Percentiles rank a stretch among this genome's conserved stretches.
phyloP scores from a whole-genome alignment of 805 yeast species.

The Cyberlindnera subsufficiens region DNA sequence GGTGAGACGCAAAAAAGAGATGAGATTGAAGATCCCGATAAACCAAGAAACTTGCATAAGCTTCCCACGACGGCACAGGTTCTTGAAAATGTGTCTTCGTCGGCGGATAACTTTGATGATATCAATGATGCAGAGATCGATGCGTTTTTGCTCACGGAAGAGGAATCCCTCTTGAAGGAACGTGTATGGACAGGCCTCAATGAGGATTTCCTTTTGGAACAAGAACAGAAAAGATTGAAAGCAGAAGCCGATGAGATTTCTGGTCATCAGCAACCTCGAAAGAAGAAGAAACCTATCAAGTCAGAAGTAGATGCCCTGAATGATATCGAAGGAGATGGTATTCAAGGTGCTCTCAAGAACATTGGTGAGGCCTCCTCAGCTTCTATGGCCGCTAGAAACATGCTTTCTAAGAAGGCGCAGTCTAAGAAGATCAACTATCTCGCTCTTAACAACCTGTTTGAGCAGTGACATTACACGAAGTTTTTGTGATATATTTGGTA shows the following conservation, averaged over 20 bases:
- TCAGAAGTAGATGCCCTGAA: slow-evolving; percentile 27
- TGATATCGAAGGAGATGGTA: slow-evolving; percentile 26
- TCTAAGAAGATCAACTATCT: slow-evolving; percentile 89
- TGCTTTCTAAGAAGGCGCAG: slow-evolving; percentile 69
- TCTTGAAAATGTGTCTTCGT: slow-evolving; percentile 48
- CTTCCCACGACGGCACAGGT: slow-evolving; percentile 56
- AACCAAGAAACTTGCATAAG: slow-evolving; percentile 49
- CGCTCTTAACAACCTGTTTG: slow-evolving; percentile 55
- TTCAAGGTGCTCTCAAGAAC: slow-evolving; percentile 39
- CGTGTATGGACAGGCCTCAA: slow-evolving; percentile 87
- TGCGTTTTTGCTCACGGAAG: slow-evolving; percentile 52
- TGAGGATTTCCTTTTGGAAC: slow-evolving; percentile 78
- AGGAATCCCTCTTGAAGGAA: slow-evolving; percentile 70
- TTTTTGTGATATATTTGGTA: neutral
- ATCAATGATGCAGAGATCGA: slow-evolving; percentile 81
- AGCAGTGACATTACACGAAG: slow-evolving; percentile 4
- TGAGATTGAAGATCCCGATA: slow-evolving; percentile 31
- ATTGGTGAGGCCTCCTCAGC: slow-evolving; percentile 46
- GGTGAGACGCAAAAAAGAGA: slow-evolving; percentile 13
- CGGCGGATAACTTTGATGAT: slow-evolving; percentile 60
- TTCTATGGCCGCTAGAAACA: slow-evolving; percentile 71
- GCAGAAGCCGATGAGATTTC: slow-evolving; percentile 82
- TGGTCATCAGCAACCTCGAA: slow-evolving; percentile 60
- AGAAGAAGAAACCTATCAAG: slow-evolving; percentile 35
- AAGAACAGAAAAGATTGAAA: slow-evolving; percentile 78